Evolutionary conservation across 108 stramenopile genomes (phyloP), one percentile per base, ranked within the genome.

Genomic region (Skeletonema potamos): DNA sequence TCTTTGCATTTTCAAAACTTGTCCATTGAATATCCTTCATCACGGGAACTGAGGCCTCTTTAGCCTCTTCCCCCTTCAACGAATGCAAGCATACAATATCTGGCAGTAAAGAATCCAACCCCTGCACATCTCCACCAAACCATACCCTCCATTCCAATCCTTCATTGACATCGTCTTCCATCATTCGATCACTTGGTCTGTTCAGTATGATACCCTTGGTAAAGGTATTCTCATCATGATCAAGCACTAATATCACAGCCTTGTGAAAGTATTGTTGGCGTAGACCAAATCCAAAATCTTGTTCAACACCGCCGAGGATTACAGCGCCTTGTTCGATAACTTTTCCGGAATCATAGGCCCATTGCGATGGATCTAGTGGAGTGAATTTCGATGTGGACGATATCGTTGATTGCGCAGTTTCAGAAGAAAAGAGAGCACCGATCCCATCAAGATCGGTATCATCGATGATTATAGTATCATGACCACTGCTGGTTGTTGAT

Each of bases 21-120:
- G 92, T 90, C 91, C 89, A 92, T 79, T 90, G 89, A 59, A 94
- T 91, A 70, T 95, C 94, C 36, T 89, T 89, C 86, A 92, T 88
- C 17, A 95, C 85, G 7, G 84, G 56, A 54, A 83, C 81, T 27
- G 85, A 86, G 36, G 81, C 87, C 37, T 84, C 54, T 27, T 37
- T 74, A 12, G 77, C 88, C 54, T 67, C 81, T 17, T 84, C 79
- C 41, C 71, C 62, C 48, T 82, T 79, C 18, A 92, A 70, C 13
- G 90, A 86, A 76, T 95, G 94, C 43, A 95, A 66, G 68, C 91
- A 92, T 4, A 88, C 67, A 66, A 91, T 89, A 44, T 92, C 91
- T 5, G 89, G 93, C 61, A 85, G 66, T 0, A 59, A 51, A 5
- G 83, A 79, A 75, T 92, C 77, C 43, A 92, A 68, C 11, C 74